Evolutionary conservation across 495 filamentous ascomycete genomes (phyloP).

Genomic region (Aspergillus saccharolyticus): DNA sequence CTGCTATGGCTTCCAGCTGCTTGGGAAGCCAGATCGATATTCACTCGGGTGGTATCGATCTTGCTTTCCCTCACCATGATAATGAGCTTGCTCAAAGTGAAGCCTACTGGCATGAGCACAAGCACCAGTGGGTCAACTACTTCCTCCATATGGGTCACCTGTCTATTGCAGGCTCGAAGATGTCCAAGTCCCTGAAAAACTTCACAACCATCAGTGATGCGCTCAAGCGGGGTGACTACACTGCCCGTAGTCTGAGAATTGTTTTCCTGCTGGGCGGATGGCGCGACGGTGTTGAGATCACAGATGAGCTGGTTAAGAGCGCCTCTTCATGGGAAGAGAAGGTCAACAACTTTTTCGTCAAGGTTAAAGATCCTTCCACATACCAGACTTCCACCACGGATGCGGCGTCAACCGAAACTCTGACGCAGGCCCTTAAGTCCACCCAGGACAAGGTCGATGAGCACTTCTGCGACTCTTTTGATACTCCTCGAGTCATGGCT

Average conservation of each 20-base stretch:
- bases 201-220: slow-evolving; percentile 93
- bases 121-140: slow-evolving; percentile 86
- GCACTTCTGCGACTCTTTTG: slow-evolving; percentile 81
- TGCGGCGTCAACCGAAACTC: slow-evolving; percentile 34
- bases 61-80: slow-evolving; percentile 94
- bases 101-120: slow-evolving; percentile 62
- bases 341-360: slow-evolving; percentile 88
- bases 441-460: slow-evolving; percentile 46
- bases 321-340: slow-evolving; percentile 76
- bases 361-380: slow-evolving; percentile 45
- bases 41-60: slow-evolving; percentile 88
- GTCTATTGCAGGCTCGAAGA: slow-evolving; percentile 84
- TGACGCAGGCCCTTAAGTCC: slow-evolving; percentile 56
- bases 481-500: slow-evolving; percentile 74
- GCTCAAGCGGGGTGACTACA: slow-evolving; percentile 69
- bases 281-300: slow-evolving; percentile 90
- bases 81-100: slow-evolving; percentile 94
- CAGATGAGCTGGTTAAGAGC: slow-evolving; percentile 67
- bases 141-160: slow-evolving; percentile 96
- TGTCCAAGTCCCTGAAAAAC: slow-evolving; percentile 94
- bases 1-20: slow-evolving; percentile 86
- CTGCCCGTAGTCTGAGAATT: slow-evolving; percentile 72
- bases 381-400: slow-evolving; percentile 34
- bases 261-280: slow-evolving; percentile 84
- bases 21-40: slow-evolving; percentile 83